These are phyloP conservation scores for Fusarium citri DNA, from an alignment of 2,329 filamentous ascomycete genomes.

Conservation along the genomic window DNA sequence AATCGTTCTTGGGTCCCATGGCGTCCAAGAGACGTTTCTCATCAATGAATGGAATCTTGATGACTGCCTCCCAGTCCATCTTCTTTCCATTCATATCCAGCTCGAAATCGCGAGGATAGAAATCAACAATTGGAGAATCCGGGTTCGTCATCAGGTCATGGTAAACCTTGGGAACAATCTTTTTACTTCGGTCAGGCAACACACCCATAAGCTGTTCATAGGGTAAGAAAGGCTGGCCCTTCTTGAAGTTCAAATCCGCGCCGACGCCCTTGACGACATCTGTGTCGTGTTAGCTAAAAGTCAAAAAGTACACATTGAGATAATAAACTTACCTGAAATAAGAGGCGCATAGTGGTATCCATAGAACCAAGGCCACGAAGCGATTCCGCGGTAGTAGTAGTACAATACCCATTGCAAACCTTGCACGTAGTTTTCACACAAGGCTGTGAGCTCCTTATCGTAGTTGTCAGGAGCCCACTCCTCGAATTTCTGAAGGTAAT, in stretches of 20 bases:
- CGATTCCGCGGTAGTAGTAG: conserved; percentile 97
- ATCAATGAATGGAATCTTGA: conserved; percentile 99
- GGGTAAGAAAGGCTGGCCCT: conserved; percentile 94
- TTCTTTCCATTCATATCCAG: conserved; percentile 99
- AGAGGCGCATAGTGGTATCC: conserved; percentile 96
- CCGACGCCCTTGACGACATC: conserved; percentile 90
- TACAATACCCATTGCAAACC: conserved; percentile 97
- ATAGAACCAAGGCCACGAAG: conserved; percentile 99
- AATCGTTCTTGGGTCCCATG: conserved; percentile 85
- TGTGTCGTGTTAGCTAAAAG: conserved; percentile 54
- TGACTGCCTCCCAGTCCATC: conserved; percentile 99
- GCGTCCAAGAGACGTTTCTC: conserved; percentile 85
- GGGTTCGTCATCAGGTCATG: conserved; percentile 92
- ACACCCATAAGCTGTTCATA: conserved; percentile 99
- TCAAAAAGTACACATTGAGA: not conserved
- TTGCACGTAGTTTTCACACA: conserved; percentile 97
- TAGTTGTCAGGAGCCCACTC: conserved; percentile 87
- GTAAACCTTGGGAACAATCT: conserved; percentile 89
- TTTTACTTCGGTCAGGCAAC: conserved; percentile 95
- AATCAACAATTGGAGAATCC: conserved; percentile 94
- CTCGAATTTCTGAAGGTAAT: conserved; percentile 89
- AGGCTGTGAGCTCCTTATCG: conserved; percentile 76
- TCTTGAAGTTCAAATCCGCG: conserved; percentile 89
- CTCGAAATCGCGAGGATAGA: conserved; percentile 96
- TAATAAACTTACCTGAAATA: conserved; percentile 75